These are phyloP conservation scores for Yamadazyma paraphyllophila DNA, from an alignment of 805 yeast species.

Conservation along the genomic window DNA sequence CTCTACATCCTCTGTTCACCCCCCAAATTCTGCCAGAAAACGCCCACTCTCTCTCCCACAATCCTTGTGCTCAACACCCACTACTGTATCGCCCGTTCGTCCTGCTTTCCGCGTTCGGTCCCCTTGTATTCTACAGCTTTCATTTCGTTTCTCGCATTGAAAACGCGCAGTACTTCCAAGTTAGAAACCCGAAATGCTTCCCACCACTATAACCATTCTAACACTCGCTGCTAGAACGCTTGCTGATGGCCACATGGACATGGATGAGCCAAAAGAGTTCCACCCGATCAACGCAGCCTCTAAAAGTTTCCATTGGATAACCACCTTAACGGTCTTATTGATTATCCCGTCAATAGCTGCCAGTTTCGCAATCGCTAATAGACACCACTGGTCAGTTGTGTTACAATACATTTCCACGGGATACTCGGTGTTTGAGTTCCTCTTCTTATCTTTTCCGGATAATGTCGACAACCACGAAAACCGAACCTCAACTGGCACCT, in stretches of 20 bases:
- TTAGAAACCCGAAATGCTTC: too few relatives aligned
- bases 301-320: conserved; percentile 65
- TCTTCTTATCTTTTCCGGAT: conserved; percentile 63
- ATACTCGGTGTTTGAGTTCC: conserved; percentile 56
- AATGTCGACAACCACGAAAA: conserved; percentile 60
- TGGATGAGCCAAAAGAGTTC: conserved; percentile 33
- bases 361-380: conserved; percentile 53
- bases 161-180: neutral
- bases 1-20: too few relatives aligned
- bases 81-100: too few relatives aligned
- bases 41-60: too few relatives aligned
- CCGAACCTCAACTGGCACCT: conserved; percentile 63
- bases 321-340: conserved; percentile 46
- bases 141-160: too few relatives aligned
- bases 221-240: neutral
- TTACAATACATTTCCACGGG: conserved; percentile 46
- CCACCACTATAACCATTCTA: neutral
- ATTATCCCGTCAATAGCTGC: conserved; percentile 58
- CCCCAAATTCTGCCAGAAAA: too few relatives aligned
- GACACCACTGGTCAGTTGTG: conserved; percentile 41
- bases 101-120: too few relatives aligned
- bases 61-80: too few relatives aligned
- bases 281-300: conserved; percentile 49
- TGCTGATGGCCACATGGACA: conserved; percentile 7
- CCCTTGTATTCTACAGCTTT: too few relatives aligned